These are phyloP conservation scores for Saxophila tyrrhenica DNA, from an alignment of 495 filamentous ascomycete species.

Conservation along the genomic window DNA sequence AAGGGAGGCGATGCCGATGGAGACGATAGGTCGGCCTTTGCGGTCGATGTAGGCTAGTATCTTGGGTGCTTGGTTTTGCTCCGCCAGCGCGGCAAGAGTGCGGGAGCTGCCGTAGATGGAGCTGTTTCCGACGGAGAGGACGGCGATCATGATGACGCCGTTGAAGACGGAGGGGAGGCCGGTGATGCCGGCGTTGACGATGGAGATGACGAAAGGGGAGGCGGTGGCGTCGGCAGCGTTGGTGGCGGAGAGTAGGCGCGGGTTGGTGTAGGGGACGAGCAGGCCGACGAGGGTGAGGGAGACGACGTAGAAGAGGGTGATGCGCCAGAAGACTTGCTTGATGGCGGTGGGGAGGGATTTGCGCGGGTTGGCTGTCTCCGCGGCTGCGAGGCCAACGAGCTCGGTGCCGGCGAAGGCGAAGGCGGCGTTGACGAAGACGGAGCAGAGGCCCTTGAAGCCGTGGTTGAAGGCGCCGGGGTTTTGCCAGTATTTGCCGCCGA, in stretches of 20 bases:
- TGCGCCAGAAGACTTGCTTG: constrained; percentile 95
- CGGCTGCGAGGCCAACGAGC: constrained; percentile 81
- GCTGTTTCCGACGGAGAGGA: constrained; percentile 78
- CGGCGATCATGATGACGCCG: constrained; percentile 76
- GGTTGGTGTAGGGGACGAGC: constrained; percentile 58
- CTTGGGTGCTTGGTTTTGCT: constrained; percentile 69
- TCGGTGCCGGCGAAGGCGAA: constrained; percentile 92
- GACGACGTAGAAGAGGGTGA: constrained; percentile 75
- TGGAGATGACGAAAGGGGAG: constrained; percentile 85
- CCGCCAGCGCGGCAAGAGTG: constrained; percentile 75
- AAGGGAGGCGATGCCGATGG: constrained; percentile 55
- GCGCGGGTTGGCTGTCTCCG: constrained; percentile 76
- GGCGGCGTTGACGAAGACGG: constrained; percentile 83
- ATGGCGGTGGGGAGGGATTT: constrained; percentile 77
- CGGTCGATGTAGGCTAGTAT: constrained; percentile 76
- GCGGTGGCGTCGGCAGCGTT: constrained; percentile 56
- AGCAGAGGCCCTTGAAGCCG: constrained; percentile 90
- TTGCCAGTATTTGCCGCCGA: constrained; percentile 76
- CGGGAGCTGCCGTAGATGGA: constrained; percentile 79
- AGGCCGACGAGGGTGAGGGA: constrained; percentile 63
- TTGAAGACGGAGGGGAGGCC: constrained; percentile 79
- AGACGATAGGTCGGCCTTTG: constrained; percentile 64
- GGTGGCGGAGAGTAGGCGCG: constrained; percentile 42
- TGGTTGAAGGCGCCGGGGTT: constrained; percentile 79
- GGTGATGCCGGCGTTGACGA: constrained; percentile 64